Evolutionary conservation across 169 alveolate species (phyloP).

Genomic region (Plasmodium vivax): DNA sequence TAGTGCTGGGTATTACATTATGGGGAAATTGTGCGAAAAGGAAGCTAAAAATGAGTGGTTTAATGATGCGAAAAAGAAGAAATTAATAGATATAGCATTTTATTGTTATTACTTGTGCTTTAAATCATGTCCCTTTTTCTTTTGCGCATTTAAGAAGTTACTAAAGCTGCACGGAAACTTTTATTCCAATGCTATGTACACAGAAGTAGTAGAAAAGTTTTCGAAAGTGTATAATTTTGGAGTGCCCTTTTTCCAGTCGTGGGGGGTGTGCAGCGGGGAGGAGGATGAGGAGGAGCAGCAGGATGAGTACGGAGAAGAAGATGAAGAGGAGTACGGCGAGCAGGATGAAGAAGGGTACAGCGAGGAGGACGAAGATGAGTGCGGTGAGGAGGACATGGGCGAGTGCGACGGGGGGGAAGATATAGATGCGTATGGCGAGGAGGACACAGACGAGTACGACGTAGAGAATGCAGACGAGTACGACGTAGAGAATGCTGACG

Average conservation of each 20-base stretch:
- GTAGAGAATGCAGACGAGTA: not conserved
- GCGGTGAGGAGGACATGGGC: not conserved
- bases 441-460: not conserved
- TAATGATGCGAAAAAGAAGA: conserved; percentile 23
- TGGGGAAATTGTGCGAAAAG: conserved; percentile 64
- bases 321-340: not conserved
- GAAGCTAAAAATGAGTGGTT: conserved; percentile 58
- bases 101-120: conserved; percentile 54
- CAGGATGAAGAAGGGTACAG: not conserved
- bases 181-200: conserved; percentile 32
- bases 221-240: conserved; percentile 49
- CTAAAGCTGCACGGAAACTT: conserved; percentile 33
- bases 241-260: conserved; percentile 12
- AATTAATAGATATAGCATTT: conserved; percentile 61
- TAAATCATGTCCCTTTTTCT: conserved; percentile 55
- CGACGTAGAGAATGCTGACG: too few relatives aligned
- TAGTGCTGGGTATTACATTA: conserved; percentile 55
- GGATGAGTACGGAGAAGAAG: not conserved
- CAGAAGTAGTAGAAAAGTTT: conserved; percentile 36
- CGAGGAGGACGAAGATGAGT: not conserved
- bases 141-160: conserved; percentile 36
- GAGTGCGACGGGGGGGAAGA: not conserved
- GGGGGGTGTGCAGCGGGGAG: not conserved
- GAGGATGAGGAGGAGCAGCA: conserved; percentile 7
- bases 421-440: not conserved